Percentiles rank a stretch among this genome's conserved stretches.
phyloP scores from a whole-genome alignment of 306 rosid species.

The Vigna unguiculata region DNA sequence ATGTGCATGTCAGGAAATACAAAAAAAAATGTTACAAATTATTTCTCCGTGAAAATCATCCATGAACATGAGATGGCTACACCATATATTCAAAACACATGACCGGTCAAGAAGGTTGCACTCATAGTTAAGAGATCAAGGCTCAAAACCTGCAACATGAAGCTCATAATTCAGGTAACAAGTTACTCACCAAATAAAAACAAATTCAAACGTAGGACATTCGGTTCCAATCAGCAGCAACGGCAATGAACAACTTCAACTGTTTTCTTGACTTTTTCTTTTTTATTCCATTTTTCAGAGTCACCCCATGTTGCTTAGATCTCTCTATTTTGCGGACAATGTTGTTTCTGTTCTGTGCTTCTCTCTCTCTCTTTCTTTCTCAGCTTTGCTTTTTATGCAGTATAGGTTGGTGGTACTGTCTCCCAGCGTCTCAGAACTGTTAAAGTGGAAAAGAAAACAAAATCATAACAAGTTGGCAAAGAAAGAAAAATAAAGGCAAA shows the following conservation, averaged over 20 bases:
- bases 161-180: conserved; percentile 41
- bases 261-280: conserved; percentile 29
- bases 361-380: conserved; percentile 35
- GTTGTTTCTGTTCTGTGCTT: conserved; percentile 29
- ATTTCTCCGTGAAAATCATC: conserved; percentile 1
- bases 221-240: conserved; percentile 45
- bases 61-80: conserved; percentile 29
- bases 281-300: conserved; percentile 36
- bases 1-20: conserved; percentile 30
- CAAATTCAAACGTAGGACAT: conserved; percentile 19
- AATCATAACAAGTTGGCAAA: conserved; percentile 43
- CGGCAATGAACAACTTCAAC: conserved; percentile 54
- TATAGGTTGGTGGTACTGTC: conserved; percentile 53
- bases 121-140: conserved; percentile 34
- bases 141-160: conserved; percentile 15
- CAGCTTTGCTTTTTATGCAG: conserved; percentile 58
- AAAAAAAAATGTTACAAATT: conserved; percentile 20
- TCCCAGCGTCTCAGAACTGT: conserved; percentile 58
- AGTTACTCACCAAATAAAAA: conserved; percentile 45
- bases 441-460: conserved; percentile 46
- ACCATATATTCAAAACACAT: conserved; percentile 34
- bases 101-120: conserved; percentile 30
- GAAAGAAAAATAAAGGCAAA: not conserved
- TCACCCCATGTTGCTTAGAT: conserved; percentile 78
- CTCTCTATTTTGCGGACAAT: conserved; percentile 48